Evolutionary conservation across 2,329 filamentous ascomycete genomes (phyloP).

Genomic region (Pochonia chlamydosporia): DNA sequence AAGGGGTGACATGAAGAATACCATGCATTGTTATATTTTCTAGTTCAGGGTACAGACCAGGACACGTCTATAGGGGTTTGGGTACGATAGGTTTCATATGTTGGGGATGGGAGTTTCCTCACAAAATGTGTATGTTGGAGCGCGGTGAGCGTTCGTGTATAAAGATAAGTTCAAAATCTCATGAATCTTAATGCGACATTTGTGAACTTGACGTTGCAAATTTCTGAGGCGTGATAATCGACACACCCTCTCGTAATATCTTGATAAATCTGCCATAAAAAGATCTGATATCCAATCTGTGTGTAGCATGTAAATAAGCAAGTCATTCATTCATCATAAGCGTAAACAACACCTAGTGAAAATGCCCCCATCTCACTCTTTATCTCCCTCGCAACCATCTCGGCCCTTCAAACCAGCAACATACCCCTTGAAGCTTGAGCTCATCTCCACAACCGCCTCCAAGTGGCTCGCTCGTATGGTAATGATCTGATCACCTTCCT

Average conservation of each 20-base stretch:
- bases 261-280: too few species aligned
- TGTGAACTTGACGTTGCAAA: too few species aligned
- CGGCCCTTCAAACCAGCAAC: conserved; percentile 8
- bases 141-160: conserved; percentile 4
- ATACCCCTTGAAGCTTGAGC: conserved; percentile 26
- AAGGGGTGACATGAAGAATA: background rate
- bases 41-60: background rate
- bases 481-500: conserved; percentile 24
- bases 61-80: background rate
- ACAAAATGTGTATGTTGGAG: background rate
- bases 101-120: background rate
- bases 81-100: background rate
- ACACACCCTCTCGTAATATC: too few species aligned
- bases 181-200: too few species aligned
- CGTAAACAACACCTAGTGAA: background rate
- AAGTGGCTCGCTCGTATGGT: conserved; percentile 26
- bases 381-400: background rate
- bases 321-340: background rate
- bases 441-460: conserved; percentile 29
- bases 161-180: background rate
- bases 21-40: background rate
- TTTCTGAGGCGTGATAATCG: too few species aligned
- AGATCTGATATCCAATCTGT: too few species aligned
- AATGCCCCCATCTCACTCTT: background rate
- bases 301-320: too few species aligned